Evolutionary conservation across 2,329 filamentous ascomycete genomes (phyloP).

Genomic region (Diaporthe nobilis): DNA sequence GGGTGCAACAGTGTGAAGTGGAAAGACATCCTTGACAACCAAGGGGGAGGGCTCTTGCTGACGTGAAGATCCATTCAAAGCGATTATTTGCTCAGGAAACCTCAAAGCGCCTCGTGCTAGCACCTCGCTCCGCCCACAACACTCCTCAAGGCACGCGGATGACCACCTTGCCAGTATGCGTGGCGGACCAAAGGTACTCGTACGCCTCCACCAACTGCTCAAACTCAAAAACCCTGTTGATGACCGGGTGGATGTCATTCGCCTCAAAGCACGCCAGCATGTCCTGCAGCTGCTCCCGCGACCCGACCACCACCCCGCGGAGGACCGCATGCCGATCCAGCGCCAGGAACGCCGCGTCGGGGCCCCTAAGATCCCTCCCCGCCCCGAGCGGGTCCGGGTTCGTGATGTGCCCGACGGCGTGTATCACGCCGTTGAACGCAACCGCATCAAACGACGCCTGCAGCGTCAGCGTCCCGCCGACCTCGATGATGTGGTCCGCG

Average conservation of each 20-base stretch:
- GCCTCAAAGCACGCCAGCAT: constrained; percentile 7
- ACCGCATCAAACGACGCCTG: constrained; percentile 66
- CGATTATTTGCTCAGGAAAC: neutral
- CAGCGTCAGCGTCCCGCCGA: constrained; percentile 65
- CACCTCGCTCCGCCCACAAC: neutral
- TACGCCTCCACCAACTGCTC: neutral
- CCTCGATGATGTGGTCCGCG: constrained; percentile 67
- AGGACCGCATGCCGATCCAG: constrained; percentile 51
- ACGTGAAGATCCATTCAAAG: neutral
- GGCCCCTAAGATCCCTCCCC: constrained; percentile 47
- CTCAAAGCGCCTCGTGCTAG: neutral
- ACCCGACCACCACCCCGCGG: constrained; percentile 53
- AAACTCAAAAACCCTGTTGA: neutral
- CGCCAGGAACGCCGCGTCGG: constrained; percentile 49
- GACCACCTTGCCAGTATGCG: neutral
- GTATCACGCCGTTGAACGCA: constrained; percentile 67
- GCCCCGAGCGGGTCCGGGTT: constrained; percentile 40
- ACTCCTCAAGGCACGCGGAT: neutral
- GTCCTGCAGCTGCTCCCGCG: constrained; percentile 54
- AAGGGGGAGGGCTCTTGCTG: neutral
- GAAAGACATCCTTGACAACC: neutral
- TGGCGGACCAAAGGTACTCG: neutral
- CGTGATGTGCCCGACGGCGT: constrained; percentile 54
- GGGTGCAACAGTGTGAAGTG: neutral
- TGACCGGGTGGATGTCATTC: neutral